These are phyloP conservation scores for Beta corolliflora DNA, from an alignment of 179 eudicot genomes.

Conservation along the genomic window DNA sequence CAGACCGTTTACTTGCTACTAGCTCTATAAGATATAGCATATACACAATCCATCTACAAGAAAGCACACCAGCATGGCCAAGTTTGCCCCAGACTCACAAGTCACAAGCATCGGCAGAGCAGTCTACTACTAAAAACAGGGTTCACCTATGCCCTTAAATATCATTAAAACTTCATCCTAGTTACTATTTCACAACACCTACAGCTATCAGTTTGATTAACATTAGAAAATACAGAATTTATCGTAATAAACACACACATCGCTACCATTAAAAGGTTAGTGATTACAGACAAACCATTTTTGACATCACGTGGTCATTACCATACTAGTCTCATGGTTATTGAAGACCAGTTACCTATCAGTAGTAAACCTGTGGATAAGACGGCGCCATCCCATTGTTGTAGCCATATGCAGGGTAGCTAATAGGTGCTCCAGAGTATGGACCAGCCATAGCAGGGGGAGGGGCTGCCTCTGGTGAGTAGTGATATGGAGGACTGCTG, in stretches of 20 bases:
- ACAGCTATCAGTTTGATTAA: conserved; percentile 50
- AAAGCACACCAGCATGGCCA: background rate
- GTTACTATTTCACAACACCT: conserved; percentile 55
- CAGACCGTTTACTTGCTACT: background rate
- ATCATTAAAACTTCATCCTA: conserved; percentile 50
- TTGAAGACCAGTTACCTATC: conserved; percentile 55
- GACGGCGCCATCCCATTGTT: conserved; percentile 65
- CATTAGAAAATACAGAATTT: conserved; percentile 47
- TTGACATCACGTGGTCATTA: conserved; percentile 41
- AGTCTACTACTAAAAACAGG: conserved; percentile 36
- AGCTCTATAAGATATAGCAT: background rate
- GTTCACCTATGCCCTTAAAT: conserved; percentile 34
- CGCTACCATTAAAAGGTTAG: conserved; percentile 89
- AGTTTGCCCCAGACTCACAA: conserved; percentile 14
- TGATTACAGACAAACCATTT: conserved; percentile 69
- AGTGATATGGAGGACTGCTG: conserved; percentile 70
- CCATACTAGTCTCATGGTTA: conserved; percentile 54
- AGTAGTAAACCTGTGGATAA: conserved; percentile 85
- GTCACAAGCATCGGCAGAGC: conserved; percentile 29
- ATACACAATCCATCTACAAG: background rate
- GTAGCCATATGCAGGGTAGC: conserved; percentile 70
- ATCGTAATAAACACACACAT: conserved; percentile 75
- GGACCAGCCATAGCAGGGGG: conserved; percentile 56
- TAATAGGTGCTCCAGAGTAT: conserved; percentile 66
- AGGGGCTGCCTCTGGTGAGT: conserved; percentile 82